phyloP scores from a whole-genome alignment of 345 rosid species.

The Hibiscus trionum region DNA sequence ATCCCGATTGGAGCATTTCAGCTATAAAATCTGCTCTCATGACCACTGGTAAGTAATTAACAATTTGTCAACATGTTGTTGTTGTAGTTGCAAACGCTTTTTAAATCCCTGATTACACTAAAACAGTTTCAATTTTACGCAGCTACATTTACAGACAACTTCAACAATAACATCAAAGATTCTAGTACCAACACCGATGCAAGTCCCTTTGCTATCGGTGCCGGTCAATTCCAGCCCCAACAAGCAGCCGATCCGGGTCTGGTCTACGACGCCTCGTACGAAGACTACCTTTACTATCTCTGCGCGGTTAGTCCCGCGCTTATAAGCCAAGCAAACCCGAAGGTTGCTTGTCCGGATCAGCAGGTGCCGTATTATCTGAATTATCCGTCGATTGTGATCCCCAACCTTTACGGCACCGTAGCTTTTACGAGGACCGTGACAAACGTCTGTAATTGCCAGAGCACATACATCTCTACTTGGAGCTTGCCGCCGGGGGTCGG shows the following conservation, averaged over 20 bases:
- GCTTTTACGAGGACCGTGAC: slow-evolving; percentile 56
- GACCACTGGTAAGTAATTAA: slow-evolving; percentile 35
- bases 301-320: slow-evolving; percentile 30
- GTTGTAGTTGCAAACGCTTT: too few relatives aligned
- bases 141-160: slow-evolving; percentile 51
- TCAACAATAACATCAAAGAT: too few relatives aligned
- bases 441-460: slow-evolving; percentile 30
- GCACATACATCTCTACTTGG: neutral
- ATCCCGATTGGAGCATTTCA: slow-evolving; percentile 77
- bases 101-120: neutral
- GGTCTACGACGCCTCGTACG: slow-evolving; percentile 55
- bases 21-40: slow-evolving; percentile 78
- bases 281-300: slow-evolving; percentile 47
- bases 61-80: too few relatives aligned
- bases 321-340: slow-evolving; percentile 9
- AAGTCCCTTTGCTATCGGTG: slow-evolving; percentile 52
- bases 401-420: slow-evolving; percentile 28
- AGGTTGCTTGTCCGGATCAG: slow-evolving; percentile 36
- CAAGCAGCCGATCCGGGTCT: slow-evolving; percentile 78
- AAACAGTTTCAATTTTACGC: neutral
- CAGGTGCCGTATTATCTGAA: slow-evolving; percentile 37
- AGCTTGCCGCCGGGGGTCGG: slow-evolving; percentile 36
- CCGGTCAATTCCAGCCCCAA: slow-evolving; percentile 59
- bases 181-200: slow-evolving; percentile 10
- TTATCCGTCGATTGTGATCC: slow-evolving; percentile 48